A percentile compares a stretch with the other conserved stretches of the same genome.
These are phyloP conservation scores for Pistacia integerrima DNA, from an alignment of 345 rosid species.

Conservation along the genomic window DNA sequence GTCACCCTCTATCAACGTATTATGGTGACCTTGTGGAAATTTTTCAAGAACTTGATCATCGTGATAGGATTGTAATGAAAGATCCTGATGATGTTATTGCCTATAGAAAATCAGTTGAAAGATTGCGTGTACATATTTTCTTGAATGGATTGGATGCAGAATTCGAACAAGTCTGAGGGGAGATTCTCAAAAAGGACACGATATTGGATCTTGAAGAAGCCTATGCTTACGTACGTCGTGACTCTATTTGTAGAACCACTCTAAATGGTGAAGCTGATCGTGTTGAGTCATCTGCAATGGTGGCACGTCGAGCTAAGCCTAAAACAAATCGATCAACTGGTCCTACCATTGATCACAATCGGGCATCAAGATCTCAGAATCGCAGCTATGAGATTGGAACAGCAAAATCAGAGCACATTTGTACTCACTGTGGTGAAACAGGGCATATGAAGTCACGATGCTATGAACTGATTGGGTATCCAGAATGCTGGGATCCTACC, in stretches of 20 bases:
- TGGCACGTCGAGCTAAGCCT: not conserved
- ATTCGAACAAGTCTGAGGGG: not conserved
- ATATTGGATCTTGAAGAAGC: not conserved
- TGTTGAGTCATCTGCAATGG: not conserved
- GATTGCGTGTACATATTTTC: not conserved
- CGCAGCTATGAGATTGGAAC: not conserved
- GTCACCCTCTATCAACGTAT: not conserved
- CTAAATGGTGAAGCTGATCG: too few species aligned
- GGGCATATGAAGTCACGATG: too few species aligned
- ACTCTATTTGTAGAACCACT: not conserved
- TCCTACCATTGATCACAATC: not conserved
- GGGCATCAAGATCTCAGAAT: not conserved
- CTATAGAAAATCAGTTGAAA: conserved; percentile 6
- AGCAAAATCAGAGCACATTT: too few species aligned
- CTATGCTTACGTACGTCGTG: not conserved
- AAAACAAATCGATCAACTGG: not conserved
- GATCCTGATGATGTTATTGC: not conserved
- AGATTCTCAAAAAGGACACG: not conserved
- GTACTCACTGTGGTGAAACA: too few species aligned
- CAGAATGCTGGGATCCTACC: conserved; percentile 2
- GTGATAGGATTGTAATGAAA: conserved; percentile 13
- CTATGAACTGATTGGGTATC: too few species aligned
- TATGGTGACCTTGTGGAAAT: conserved; percentile 21
- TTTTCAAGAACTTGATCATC: conserved; percentile 14
- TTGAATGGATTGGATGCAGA: conserved; percentile 10